These are phyloP conservation scores for Blastobotrys proliferans DNA, from an alignment of 1,139 yeast genomes.

Conservation along the genomic window DNA sequence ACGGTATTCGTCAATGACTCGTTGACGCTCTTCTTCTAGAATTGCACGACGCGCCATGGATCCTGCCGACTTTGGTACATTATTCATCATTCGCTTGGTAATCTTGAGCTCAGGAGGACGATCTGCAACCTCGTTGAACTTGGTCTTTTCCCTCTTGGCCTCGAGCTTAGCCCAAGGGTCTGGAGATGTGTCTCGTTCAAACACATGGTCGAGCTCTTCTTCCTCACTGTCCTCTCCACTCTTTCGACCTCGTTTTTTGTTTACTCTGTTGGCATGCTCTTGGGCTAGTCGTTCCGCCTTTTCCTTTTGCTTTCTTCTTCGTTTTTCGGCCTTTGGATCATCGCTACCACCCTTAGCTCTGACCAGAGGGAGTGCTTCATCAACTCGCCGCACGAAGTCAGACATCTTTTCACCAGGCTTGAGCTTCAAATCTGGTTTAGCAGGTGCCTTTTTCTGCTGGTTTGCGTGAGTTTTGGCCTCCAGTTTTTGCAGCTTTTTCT, in stretches of 20 bases:
- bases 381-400: conserved; percentile 38
- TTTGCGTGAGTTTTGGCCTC: conserved; percentile 3
- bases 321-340: conserved; percentile 29
- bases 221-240: conserved; percentile 24
- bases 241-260: conserved; percentile 3
- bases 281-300: conserved; percentile 23
- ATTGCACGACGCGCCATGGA: conserved; percentile 37
- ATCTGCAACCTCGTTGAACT: conserved; percentile 41
- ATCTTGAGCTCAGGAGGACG: conserved; percentile 38
- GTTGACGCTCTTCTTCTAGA: conserved; percentile 37
- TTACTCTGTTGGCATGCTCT: conserved; percentile 13
- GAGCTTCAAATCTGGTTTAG: conserved; percentile 21
- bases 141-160: conserved; percentile 30
- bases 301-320: conserved; percentile 24
- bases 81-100: conserved; percentile 30
- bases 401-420: conserved; percentile 35
- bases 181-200: conserved; percentile 32
- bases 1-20: conserved; percentile 35
- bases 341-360: conserved; percentile 32
- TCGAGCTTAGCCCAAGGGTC: conserved; percentile 41
- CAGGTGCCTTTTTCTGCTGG: conserved; percentile 3
- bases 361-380: conserved; percentile 39
- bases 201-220: conserved; percentile 18
- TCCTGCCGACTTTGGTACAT: conserved; percentile 41
- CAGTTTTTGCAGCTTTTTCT: conserved; percentile 2